Base-by-base conservation (phyloP, 2,329 filamentous ascomycete species). In the Chlorencoelia australis region DNA sequence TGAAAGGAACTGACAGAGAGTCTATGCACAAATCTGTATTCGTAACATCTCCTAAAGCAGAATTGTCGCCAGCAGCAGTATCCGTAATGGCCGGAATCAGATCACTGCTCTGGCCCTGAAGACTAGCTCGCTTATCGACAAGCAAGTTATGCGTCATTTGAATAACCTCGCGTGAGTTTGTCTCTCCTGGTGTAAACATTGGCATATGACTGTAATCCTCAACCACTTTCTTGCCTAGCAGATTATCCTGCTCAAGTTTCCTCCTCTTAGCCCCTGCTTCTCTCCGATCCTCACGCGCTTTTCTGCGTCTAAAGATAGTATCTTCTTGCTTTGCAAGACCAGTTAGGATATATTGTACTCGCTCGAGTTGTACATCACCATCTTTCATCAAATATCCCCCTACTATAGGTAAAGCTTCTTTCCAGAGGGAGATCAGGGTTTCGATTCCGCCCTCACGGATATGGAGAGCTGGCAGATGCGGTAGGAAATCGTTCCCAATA, bases 401-500 rank as follows among this genome's bases (percentile, higher is more conserved):
- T 87, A 98, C 95, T 25, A 72, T 59, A 4, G 87, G 82, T 14
- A 96, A 67, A 45, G 93, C 94, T 49, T 95, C 87, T 55, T 85
- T 81, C 91, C 93, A 98, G 38, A 98, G 89, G n/a, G 85, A 80
- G 47, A 88, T 94, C 38, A 98, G 68, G 1, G 88, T 93, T 56
- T 98, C 89, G 55, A 98, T 98, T 32, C 89, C 89, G 57, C 95
- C 87, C 55, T 98, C 91, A 42, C 91, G 78, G 58, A 98, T 96
- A 59, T 96, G 91, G 40, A 98, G 71, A 52, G 89, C 94, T n/a
- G 91, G 91, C 40, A 98, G 68, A 68, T 98, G 91, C 33, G 91
- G 91, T 49, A 98, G 65, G 64, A 98, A 98, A 66, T 98, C 93
- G 61, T 98, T 98, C 48, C 89, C 89, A 39, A 96, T 91, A 58